These are phyloP conservation scores for Saturnispora mendoncae DNA, from an alignment of 805 yeast genomes.

Conservation along the genomic window DNA sequence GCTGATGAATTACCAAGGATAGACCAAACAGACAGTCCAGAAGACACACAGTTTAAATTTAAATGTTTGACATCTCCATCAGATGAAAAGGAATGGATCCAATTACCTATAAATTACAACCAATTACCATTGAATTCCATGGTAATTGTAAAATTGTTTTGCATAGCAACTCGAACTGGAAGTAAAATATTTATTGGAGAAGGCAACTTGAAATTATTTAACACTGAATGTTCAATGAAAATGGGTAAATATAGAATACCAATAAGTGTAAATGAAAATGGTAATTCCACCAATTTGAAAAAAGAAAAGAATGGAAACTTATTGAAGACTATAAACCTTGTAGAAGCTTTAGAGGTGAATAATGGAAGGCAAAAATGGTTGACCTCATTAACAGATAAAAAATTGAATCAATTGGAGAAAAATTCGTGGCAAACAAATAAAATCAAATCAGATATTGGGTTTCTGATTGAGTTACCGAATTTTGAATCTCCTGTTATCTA, in stretches of 20 bases:
- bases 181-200: constrained; percentile 47
- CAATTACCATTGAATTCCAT: constrained; percentile 61
- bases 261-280: constrained; percentile 9
- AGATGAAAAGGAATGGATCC: constrained; percentile 42
- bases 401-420: constrained; percentile 33
- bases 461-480: constrained; percentile 45
- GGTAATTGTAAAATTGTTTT: constrained; percentile 58
- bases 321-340: neutral
- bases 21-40: neutral
- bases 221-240: constrained; percentile 20
- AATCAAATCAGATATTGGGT: constrained; percentile 10
- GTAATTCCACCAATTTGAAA: neutral
- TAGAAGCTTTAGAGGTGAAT: constrained; percentile 15
- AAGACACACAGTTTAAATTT: neutral
- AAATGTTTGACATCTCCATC: neutral
- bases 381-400: constrained; percentile 42
- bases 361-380: constrained; percentile 50
- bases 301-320: no score
- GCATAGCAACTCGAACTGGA: constrained; percentile 44
- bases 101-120: constrained; percentile 59
- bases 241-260: constrained; percentile 62
- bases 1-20: neutral
- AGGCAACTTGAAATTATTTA: constrained; percentile 51
- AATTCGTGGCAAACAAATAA: constrained; percentile 35
- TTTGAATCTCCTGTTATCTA: constrained; percentile 68